These are phyloP conservation scores for Neurospora sp. DNA, from an alignment of 495 filamentous ascomycete species.

Conservation along the genomic window DNA sequence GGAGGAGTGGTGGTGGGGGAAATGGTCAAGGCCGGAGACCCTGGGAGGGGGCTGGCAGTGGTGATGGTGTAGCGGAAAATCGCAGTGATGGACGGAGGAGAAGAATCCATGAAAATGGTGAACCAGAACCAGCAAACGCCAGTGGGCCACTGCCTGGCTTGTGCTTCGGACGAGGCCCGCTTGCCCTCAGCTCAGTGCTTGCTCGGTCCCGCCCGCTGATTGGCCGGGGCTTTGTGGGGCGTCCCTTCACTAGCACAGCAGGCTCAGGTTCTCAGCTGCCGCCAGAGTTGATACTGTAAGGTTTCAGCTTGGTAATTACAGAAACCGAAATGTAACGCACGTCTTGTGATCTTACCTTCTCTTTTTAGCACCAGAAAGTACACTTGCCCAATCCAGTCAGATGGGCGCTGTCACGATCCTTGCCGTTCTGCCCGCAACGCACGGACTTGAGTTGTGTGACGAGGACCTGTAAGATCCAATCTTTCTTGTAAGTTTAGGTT, in stretches of 20 bases:
- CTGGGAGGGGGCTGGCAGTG: constrained; percentile 17
- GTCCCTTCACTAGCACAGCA: neutral
- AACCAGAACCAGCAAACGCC: constrained; percentile 13
- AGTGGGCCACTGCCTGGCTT: constrained; percentile 11
- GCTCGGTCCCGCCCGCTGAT: neutral
- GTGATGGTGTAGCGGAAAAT: constrained; percentile 28
- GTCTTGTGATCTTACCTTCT: neutral
- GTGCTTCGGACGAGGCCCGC: constrained; percentile 11
- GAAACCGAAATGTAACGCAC: neutral
- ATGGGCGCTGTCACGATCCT: neutral
- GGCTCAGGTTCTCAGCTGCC: neutral
- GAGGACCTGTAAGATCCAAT: neutral
- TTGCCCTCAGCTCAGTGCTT: neutral
- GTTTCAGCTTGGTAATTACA: neutral
- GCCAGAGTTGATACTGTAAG: neutral
- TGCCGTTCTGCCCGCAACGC: neutral
- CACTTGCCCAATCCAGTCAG: neutral
- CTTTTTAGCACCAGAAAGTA: neutral
- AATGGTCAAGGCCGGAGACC: constrained; percentile 16
- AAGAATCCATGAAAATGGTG: constrained; percentile 25
- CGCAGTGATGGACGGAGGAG: constrained; percentile 24
- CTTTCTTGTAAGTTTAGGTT: neutral
- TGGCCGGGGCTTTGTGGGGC: neutral
- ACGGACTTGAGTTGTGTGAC: neutral
- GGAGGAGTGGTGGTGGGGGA: constrained; percentile 12